Base-by-base conservation (phyloP, 345 rosid species). In the Arabis hirsuta region DNA sequence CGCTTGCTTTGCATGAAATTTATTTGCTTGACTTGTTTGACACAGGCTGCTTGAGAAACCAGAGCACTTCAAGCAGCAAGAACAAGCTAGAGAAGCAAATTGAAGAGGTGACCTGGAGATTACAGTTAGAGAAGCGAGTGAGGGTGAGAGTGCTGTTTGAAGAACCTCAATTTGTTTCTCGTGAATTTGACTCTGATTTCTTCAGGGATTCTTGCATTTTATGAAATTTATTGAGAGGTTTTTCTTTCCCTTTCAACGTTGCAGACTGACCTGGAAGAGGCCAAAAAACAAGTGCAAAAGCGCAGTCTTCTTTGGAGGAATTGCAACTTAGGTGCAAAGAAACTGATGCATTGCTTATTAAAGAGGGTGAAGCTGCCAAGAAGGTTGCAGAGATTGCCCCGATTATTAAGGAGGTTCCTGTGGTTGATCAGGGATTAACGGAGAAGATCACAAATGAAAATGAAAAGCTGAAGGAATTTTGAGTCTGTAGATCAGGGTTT, bases 51-150 rank as follows among this genome's bases (percentile, higher is more conserved):
- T 19, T 84, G 87, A 77, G 99, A 96, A 85, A 92, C 99, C 13
- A 98, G 99, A 74, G 99, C 99, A 75, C 94, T 95, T 79, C 98
- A 96, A 82, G 99, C 85, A 65, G 99, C 99, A 96, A 96, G 77
- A 96, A 92, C 82, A 90, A 91, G 81, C 84, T 92, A 79, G 98
- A 96, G 83, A 96, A 92, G 86, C 96, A 96, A 81, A 98, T 96
- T 79, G 99, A 96, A 82, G 99, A 95, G 64, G 79, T 95, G 74
- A 95, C 99, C 58, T 95, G 98, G 99, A 85, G 97, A 83, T 82
- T 92, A 69, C 99, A 90, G 78, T 82, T 96, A 63, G 99, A 96
- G 90, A 96, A 90, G 76, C 94, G 99, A 52, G 84, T 91, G 79
- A 86, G 97, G 83, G 99, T 95, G 81, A 82, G 81, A 78, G 69